Evolutionary conservation across 805 yeast genomes (phyloP), one percentile per base, ranked within the genome.

Genomic region (Metschnikowia arizonensis): DNA sequence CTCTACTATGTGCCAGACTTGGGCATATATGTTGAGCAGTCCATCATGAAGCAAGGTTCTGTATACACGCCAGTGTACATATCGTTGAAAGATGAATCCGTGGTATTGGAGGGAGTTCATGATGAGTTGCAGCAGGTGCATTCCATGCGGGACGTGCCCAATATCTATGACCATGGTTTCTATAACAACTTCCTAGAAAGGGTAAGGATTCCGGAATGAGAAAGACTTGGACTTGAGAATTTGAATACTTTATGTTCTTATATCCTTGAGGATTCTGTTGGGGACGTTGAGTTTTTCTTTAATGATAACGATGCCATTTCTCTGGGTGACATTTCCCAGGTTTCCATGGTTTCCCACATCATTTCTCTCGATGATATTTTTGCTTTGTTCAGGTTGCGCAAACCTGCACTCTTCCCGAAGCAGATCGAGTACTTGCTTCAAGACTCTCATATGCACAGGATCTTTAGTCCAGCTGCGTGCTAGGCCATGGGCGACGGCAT

Each of bases 101-200:
- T 67, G 1, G 39, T 63, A 15, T 51, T 46, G n/a, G 52, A 41
- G n/a, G 39, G 21, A 1, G 15, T 7, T n/a, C 31, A 36, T 9
- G n/a, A 8, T 8, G 42, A 15, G 29, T 31, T 39, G 33, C 34
- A 39, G 35, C 42, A 34, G 29, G 42, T 39, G 35, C 42, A 18
- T 23, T 30, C 29, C 35, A 29, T 39, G 35, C 34, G 21, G 3
- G 71, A 64, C 50, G 29, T 77, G 50, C 56, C 50, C 30, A 78
- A 78, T 50, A 58, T 74, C 7, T 78, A 78, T 54, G 83, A 78
- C 48, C 52, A 49, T 7, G 83, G 83, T 2, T 76, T 78, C 50
- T 52, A 61, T 57, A 44, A 47, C 1, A 78, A 78, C 50, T 42
- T 74, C 12, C 29, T 21, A 15, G 29, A 39, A 18, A 19, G 42